Base-by-base conservation (phyloP, 202 grass and related monocot species). In the Carex arenaria region DNA sequence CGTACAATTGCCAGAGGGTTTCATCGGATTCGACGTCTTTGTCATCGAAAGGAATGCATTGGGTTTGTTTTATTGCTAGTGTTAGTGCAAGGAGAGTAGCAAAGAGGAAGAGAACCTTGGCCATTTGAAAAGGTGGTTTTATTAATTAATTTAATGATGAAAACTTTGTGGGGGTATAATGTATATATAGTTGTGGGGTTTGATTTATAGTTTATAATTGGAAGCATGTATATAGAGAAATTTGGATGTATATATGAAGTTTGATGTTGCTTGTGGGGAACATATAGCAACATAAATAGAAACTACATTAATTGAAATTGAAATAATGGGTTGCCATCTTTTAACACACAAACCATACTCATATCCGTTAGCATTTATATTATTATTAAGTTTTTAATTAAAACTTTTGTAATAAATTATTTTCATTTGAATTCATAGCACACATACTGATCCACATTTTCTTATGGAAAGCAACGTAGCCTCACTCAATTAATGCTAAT, bases 1-100 rank as follows among this genome's bases (percentile, higher is more conserved):
- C 85, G 26, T 91, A 91, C 7, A 94, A 83, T 1, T 1, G 70
- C 56, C 69, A 59, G 19, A 94, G 63, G 75, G n/a, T 88, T 84
- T 89, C 92, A 54, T 88, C 92, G 8, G 89, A 82, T 34, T 71
- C 80, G 3, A 91, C 75, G 52, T 94, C 89, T 10, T 84, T 68
- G 45, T 89, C 89, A 0, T 55, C 66, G 65, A 94, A 88, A 32
- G 82, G 85, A 63, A 94, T 49, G 26, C 71, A 66, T 67, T 67
- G 70, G 23, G 61, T 78, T 1, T 52, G 83, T 64, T 42, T 81
- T 64, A 81, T 81, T 15, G 22, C 30, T 61, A 79, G 26, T 26
- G 45, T 67, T 47, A 85, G 12, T 9, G 26, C 63, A 53, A 85
- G 19, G 14, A 61, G 7, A 55, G 62, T 31, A 8, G 76, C 49